Evolutionary conservation across 208 protist genomes (phyloP).

Genomic region (Leishmania aethiopica): DNA sequence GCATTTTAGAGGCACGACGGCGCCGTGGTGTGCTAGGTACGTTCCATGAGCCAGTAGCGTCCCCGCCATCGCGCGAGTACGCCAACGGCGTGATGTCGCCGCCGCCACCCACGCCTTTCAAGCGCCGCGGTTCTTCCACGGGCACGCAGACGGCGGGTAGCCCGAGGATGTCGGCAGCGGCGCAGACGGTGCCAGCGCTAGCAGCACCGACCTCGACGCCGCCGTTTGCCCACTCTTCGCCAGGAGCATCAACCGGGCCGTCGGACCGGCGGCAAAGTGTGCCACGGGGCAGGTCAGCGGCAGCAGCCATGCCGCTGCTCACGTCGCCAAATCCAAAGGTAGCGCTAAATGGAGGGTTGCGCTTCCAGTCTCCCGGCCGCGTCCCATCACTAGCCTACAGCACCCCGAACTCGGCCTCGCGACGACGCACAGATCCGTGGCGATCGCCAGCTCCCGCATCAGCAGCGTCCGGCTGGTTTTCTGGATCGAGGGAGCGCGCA

Average conservation of each 20-base stretch:
- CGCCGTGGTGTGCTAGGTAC: constrained; percentile 55
- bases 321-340: constrained; percentile 8
- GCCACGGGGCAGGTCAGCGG: neutral
- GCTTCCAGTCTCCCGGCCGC: constrained; percentile 28
- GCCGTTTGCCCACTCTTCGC: neutral
- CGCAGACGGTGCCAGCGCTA: constrained; percentile 12
- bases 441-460: constrained; percentile 1
- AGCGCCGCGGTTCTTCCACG: constrained; percentile 23
- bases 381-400: constrained; percentile 41
- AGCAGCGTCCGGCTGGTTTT: neutral
- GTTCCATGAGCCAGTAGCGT: constrained; percentile 12
- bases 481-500: neutral
- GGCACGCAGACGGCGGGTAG: constrained; percentile 33
- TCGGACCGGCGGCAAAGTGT: constrained; percentile 16
- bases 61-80: constrained; percentile 11
- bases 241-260: neutral
- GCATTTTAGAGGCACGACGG: constrained; percentile 75
- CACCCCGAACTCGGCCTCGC: constrained; percentile 21
- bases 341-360: constrained; percentile 16
- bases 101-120: constrained; percentile 5
- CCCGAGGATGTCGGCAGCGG: neutral
- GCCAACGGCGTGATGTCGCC: constrained; percentile 5
- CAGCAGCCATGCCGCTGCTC: neutral
- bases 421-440: constrained; percentile 15
- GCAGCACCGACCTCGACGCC: neutral